A percentile compares a stretch with the other conserved stretches of the same genome.
Conservation (phyloP, 208 protist species). For the Crithidia sp. region DNA sequence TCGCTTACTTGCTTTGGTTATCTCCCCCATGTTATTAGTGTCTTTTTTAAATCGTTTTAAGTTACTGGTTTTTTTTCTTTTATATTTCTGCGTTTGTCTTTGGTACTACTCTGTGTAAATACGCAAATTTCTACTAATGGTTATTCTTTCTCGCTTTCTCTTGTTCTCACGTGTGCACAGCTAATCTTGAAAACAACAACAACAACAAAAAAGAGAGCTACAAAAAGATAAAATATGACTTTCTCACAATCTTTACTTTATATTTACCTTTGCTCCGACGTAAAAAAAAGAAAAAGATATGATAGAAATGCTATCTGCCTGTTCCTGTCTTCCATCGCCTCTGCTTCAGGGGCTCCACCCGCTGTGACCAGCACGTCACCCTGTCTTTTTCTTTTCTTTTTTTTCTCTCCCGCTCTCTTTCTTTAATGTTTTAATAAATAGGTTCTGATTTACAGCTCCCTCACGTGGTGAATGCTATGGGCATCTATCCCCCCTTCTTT, state of each 20-base stretch:
- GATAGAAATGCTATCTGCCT: too few relatives aligned
- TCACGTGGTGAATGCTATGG: too few relatives aligned
- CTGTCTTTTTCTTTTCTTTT: constrained; percentile 5
- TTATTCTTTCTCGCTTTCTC: constrained; percentile 6
- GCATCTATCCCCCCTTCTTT: too few relatives aligned
- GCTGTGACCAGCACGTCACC: too few relatives aligned
- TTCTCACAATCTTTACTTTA: too few relatives aligned
- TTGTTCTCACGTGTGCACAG: constrained; percentile 2
- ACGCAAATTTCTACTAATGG: not conserved
- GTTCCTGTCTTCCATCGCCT: constrained; percentile 1
- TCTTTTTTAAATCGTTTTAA: not conserved
- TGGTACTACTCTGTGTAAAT: not conserved
- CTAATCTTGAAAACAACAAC: not conserved
- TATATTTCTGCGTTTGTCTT: not conserved
- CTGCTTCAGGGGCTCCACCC: not conserved
- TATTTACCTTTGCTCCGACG: too few relatives aligned
- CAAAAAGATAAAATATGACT: not conserved
- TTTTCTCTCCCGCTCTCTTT: constrained; percentile 3
- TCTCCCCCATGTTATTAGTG: not conserved
- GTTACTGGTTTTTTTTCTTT: constrained; percentile 15
- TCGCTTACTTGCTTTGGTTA: not conserved
- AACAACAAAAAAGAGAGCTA: constrained; percentile 15
- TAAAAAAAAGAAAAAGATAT: not conserved
- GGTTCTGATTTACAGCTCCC: too few relatives aligned
- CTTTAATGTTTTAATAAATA: not conserved